Evolutionary conservation across 176 grass and related monocot species (phyloP).

Genomic region (Paspalum vaginatum): DNA sequence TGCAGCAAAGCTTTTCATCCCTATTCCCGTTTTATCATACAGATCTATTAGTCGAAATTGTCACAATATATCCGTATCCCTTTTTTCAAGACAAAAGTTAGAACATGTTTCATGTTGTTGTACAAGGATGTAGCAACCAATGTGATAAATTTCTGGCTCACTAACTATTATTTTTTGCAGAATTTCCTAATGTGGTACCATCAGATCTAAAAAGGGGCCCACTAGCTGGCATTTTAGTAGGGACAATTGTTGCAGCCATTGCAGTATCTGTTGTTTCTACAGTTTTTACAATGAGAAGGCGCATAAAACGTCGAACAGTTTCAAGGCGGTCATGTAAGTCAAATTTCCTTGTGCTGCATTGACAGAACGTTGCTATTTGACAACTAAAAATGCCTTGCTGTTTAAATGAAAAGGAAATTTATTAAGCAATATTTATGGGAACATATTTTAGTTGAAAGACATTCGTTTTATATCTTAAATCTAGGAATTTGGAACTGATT

Average conservation of each 20-base stretch:
- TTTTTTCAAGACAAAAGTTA: slow-evolving; percentile 21
- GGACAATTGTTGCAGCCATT: slow-evolving; percentile 52
- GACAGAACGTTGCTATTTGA: no score
- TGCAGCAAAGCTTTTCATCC: neutral
- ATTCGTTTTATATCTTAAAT: neutral
- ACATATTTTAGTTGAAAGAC: slow-evolving; percentile 11
- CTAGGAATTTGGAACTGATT: neutral
- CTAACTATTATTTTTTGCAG: slow-evolving; percentile 31
- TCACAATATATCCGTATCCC: neutral
- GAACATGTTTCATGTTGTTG: neutral
- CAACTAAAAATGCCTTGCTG: slow-evolving; percentile 9
- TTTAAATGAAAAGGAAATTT: slow-evolving; percentile 11
- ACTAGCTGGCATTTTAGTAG: slow-evolving; percentile 66
- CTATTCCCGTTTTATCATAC: neutral
- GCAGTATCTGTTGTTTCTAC: slow-evolving; percentile 60
- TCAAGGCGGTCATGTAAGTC: slow-evolving; percentile 76
- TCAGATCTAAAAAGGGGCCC: slow-evolving; percentile 65
- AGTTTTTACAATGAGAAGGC: slow-evolving; percentile 73
- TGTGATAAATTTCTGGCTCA: slow-evolving; percentile 19
- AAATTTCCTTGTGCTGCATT: slow-evolving; percentile 19
- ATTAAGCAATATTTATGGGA: neutral
- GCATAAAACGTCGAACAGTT: slow-evolving; percentile 26
- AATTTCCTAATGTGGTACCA: slow-evolving; percentile 29
- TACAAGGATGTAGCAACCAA: neutral
- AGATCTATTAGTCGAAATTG: neutral